Conservation (phyloP, 2,329 filamentous ascomycete species). For the Myotisia sp. region DNA sequence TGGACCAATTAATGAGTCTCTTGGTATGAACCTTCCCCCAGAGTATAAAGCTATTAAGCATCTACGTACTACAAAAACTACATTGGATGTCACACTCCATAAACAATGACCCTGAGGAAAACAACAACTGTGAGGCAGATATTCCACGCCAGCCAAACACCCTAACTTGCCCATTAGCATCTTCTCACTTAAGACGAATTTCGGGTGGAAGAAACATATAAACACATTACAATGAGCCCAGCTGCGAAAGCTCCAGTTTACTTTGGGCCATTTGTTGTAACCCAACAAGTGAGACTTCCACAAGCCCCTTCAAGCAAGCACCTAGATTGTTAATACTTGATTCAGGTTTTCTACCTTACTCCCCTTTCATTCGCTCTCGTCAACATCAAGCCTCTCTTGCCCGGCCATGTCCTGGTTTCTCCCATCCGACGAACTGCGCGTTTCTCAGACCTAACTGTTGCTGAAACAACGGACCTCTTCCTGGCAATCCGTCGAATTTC, state of each 20-base stretch:
- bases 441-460: constrained; percentile 55
- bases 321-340: background rate
- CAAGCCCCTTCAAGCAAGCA: background rate
- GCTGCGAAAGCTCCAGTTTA: constrained; percentile 34
- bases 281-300: constrained; percentile 46
- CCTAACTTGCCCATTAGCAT: too few relatives aligned
- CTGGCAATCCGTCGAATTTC: constrained; percentile 71
- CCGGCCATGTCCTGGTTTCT: constrained; percentile 84
- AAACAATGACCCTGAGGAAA: too few relatives aligned
- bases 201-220: too few relatives aligned
- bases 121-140: too few relatives aligned
- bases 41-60: too few relatives aligned
- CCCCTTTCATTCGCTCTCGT: constrained; percentile 72
- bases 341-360: constrained; percentile 74
- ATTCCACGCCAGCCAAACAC: too few relatives aligned
- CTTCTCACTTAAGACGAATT: too few relatives aligned
- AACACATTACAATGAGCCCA: too few relatives aligned
- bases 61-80: too few relatives aligned
- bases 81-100: too few relatives aligned
- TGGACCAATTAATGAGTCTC: too few relatives aligned
- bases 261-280: constrained; percentile 66
- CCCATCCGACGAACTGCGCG: constrained; percentile 55
- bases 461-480: constrained; percentile 76
- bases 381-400: constrained; percentile 87
- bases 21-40: too few relatives aligned